Percentiles rank a stretch among this genome's conserved stretches.
Evolutionary conservation across 1,284 basidiomycete genomes (phyloP).

Genomic region (Volvariella volvacea): DNA sequence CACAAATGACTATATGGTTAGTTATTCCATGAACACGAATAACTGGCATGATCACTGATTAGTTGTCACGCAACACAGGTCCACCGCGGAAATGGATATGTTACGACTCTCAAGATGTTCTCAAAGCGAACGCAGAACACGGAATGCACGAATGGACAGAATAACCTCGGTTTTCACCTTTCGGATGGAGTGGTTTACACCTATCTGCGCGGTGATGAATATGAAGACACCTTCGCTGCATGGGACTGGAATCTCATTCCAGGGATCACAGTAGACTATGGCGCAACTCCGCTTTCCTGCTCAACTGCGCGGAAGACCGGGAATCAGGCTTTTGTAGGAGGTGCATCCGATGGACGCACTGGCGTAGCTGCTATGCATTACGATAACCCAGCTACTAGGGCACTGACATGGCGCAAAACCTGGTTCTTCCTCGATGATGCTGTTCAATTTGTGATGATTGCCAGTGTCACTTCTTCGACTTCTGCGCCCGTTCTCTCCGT

Average conservation of each 20-base stretch:
- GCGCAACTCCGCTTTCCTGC: conserved; percentile 40
- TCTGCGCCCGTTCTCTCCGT: conserved; percentile 46
- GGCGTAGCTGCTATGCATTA: conserved; percentile 55
- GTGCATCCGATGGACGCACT: conserved; percentile 42
- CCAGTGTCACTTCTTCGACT: conserved; percentile 34
- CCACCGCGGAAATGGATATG: conserved; percentile 55
- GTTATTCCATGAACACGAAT: conserved; percentile 4
- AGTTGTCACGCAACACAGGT: conserved; percentile 30
- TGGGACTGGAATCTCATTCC: conserved; percentile 71
- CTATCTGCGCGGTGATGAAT: conserved; percentile 54
- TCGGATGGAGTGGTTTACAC: conserved; percentile 56
- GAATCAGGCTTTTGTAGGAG: conserved; percentile 50
- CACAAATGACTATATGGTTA: conserved; percentile 59
- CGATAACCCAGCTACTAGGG: conserved; percentile 47
- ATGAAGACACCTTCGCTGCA: conserved; percentile 56
- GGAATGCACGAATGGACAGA: conserved; percentile 58
- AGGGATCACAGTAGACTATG: conserved; percentile 55
- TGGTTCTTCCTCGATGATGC: conserved; percentile 64
- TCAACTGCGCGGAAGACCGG: conserved; percentile 30
- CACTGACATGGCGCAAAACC: conserved; percentile 53
- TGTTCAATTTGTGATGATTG: conserved; percentile 52
- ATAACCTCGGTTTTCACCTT: conserved; percentile 59
- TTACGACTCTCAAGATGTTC: conserved; percentile 57
- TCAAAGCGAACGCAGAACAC: conserved; percentile 53
- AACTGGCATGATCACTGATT: not conserved